phyloP scores from a whole-genome alignment of 179 eudicot genomes.

The Drosera spatulata region DNA sequence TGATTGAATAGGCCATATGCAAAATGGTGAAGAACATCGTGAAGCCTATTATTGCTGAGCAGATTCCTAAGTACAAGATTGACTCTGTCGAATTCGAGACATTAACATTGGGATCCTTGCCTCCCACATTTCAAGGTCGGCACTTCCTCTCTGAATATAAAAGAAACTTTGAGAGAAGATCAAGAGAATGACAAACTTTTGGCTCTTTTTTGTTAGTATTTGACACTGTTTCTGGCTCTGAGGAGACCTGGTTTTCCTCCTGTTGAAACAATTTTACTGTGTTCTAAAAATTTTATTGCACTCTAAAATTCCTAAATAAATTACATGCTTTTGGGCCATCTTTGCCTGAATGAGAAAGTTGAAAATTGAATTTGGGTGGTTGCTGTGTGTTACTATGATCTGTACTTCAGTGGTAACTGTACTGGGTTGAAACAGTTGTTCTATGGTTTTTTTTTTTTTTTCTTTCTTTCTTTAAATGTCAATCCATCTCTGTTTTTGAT shows the following conservation, averaged over 20 bases:
- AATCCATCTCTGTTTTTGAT: slow-evolving; percentile 1
- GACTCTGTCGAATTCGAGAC: slow-evolving; percentile 62
- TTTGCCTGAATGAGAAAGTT: too few relatives aligned
- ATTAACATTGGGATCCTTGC: slow-evolving; percentile 59
- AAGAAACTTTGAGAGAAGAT: too few relatives aligned
- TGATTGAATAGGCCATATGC: slow-evolving; percentile 56
- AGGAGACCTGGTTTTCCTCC: too few relatives aligned
- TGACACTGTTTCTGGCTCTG: too few relatives aligned
- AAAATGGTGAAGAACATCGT: slow-evolving; percentile 62
- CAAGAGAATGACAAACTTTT: too few relatives aligned
- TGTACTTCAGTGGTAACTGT: background rate
- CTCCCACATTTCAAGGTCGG: slow-evolving; percentile 74
- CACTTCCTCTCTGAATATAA: background rate
- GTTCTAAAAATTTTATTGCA: too few relatives aligned
- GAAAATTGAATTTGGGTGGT: too few relatives aligned
- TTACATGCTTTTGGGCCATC: too few relatives aligned
- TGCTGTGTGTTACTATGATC: too few relatives aligned
- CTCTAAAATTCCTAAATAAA: too few relatives aligned
- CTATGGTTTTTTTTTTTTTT: slow-evolving; percentile 1
- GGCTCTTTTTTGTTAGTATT: too few relatives aligned
- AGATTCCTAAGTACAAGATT: slow-evolving; percentile 81
- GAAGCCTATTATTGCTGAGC: slow-evolving; percentile 76
- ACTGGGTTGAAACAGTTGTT: background rate
- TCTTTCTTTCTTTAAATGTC: background rate
- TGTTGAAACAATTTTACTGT: too few relatives aligned